phyloP scores from a whole-genome alignment of 2,329 filamentous ascomycete genomes.

The Fusarium brachygibbosum region DNA sequence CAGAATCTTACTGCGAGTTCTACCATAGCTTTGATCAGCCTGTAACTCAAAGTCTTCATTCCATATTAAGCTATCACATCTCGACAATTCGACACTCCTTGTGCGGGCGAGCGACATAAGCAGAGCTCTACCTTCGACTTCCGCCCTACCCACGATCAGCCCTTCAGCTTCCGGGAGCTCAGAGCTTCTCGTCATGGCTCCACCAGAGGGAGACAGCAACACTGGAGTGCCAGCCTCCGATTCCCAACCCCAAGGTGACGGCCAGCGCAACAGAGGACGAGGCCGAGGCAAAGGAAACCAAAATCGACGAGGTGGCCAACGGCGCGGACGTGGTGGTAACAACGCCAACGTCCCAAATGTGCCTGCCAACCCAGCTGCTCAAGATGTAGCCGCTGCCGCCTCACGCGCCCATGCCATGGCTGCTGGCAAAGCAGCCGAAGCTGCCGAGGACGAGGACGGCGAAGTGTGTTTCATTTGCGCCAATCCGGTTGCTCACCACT shows the following conservation, averaged over 20 bases:
- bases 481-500: constrained; percentile 86
- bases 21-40: background rate
- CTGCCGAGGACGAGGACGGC: constrained; percentile 68
- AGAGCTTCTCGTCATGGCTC: constrained; percentile 33
- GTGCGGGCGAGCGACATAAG: constrained; percentile 27
- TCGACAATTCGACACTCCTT: constrained; percentile 16
- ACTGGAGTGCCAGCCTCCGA: constrained; percentile 34
- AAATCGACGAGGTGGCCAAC: constrained; percentile 55
- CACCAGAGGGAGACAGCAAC: constrained; percentile 33
- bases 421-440: constrained; percentile 44
- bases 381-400: constrained; percentile 51
- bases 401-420: constrained; percentile 56
- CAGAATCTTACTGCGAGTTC: background rate
- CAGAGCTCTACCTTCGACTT: constrained; percentile 4
- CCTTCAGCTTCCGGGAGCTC: constrained; percentile 4
- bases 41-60: background rate
- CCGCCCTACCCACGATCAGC: constrained; percentile 8
- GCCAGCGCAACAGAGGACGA: constrained; percentile 57
- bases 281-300: constrained; percentile 59
- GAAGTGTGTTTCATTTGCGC: constrained; percentile 99
- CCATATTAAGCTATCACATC: background rate
- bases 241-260: constrained; percentile 41
- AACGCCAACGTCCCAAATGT: constrained; percentile 33
- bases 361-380: constrained; percentile 51
- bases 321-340: constrained; percentile 50